These are phyloP conservation scores for Russula abietina DNA, from an alignment of 768 basidiomycete species.

Conservation along the genomic window DNA sequence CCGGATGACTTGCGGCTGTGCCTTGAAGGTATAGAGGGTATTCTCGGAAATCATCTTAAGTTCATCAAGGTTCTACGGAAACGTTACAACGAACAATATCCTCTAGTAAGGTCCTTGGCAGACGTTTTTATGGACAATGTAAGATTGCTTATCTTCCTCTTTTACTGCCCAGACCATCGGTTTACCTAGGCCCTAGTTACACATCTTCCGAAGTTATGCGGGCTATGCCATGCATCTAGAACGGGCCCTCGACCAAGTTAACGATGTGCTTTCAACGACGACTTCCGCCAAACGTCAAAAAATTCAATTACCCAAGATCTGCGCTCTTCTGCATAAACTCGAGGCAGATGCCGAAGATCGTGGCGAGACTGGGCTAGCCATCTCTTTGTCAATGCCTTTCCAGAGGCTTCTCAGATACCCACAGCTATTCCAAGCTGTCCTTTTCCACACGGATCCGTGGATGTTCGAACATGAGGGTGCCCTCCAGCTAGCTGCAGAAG, in stretches of 20 bases:
- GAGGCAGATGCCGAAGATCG: conserved; percentile 77
- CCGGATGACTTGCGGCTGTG: conserved; percentile 85
- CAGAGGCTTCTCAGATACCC: conserved; percentile 96
- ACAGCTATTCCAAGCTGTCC: conserved; percentile 90
- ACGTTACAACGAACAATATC: conserved; percentile 93
- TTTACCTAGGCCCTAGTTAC: conserved; percentile 50
- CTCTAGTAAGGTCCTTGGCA: conserved; percentile 84
- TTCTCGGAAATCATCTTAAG: conserved; percentile 83
- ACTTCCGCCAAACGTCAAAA: conserved; percentile 67
- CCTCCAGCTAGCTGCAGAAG: conserved; percentile 94
- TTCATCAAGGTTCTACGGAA: conserved; percentile 80
- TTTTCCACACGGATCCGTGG: conserved; percentile 94
- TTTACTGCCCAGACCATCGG: conserved; percentile 21
- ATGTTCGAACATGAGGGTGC: conserved; percentile 97
- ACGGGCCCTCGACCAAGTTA: conserved; percentile 80
- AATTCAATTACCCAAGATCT: conserved; percentile 76
- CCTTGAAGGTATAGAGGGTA: conserved; percentile 78
- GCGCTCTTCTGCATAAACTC: conserved; percentile 64
- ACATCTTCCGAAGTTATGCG: conserved; percentile 89
- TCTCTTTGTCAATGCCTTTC: conserved; percentile 96
- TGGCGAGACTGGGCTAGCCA: conserved; percentile 91
- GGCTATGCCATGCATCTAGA: conserved; percentile 93
- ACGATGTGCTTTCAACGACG: conserved; percentile 62
- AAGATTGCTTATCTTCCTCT: conserved; percentile 30
- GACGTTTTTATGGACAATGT: conserved; percentile 94